Conservation (phyloP, 345 rosid species). For the Boechera retrofracta region DNA sequence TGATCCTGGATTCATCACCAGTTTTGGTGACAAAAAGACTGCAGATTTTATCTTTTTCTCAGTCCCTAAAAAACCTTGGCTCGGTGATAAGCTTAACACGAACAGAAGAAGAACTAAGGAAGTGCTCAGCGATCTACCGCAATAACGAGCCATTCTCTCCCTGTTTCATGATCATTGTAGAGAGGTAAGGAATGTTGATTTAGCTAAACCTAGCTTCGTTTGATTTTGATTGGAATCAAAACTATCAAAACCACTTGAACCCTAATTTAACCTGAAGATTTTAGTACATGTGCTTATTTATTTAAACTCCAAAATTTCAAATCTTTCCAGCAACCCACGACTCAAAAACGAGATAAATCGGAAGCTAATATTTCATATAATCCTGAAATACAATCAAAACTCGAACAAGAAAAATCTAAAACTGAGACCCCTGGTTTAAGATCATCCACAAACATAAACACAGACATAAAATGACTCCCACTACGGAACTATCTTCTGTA, state of each 20-base stretch:
- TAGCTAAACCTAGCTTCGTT: not conserved
- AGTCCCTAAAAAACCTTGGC: constrained; percentile 34
- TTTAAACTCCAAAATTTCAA: not conserved
- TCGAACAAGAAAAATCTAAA: not conserved
- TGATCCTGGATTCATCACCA: constrained; percentile 79
- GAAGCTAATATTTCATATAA: constrained; percentile 17
- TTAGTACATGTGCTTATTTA: not conserved
- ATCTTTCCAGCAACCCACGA: not conserved
- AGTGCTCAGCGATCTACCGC: constrained; percentile 33
- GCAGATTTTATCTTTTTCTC: constrained; percentile 55
- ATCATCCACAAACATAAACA: constrained; percentile 16
- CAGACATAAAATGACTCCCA: not conserved
- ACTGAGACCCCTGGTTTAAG: not conserved
- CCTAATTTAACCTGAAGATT: not conserved
- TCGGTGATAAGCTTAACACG: constrained; percentile 28
- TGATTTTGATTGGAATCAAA: not conserved
- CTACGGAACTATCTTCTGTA: not conserved
- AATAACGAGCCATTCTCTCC: constrained; percentile 42
- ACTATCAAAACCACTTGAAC: constrained; percentile 11
- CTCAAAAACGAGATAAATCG: not conserved
- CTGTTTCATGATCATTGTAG: constrained; percentile 38
- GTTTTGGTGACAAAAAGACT: constrained; percentile 69
- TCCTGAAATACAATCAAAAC: not conserved
- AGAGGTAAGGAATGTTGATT: not conserved
- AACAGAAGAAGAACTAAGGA: constrained; percentile 41